Base-by-base conservation (phyloP, 2,329 filamentous ascomycete genomes). In the Raffaelea albimanens region DNA sequence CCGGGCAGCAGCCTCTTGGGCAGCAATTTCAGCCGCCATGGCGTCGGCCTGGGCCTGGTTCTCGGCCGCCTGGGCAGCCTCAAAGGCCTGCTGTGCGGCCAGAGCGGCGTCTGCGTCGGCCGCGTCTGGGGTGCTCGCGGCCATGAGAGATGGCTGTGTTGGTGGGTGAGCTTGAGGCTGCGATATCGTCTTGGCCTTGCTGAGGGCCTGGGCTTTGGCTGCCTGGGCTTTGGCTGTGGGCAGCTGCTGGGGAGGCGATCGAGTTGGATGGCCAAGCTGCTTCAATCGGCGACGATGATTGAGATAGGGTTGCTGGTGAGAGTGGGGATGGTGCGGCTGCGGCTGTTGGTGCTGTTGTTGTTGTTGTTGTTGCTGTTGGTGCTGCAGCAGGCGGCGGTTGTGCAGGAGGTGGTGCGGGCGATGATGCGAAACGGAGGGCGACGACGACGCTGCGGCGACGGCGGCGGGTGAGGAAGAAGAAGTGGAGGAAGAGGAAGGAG, bases 1-100 rank as follows among this genome's bases (percentile, higher is more conserved):
- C 48, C 73, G 66, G 10, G 79, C 79, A 25, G 79, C 72, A 42
- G 73, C 75, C 61, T 82, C 76, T 61, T 83, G 78, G 45, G 76
- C 77, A 38, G 68, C 70, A 46, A 80, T 63, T 52, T 74, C 73
- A 53, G 70, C 63, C 40, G 54, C 54, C 14, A 57, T 42, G 42
- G 54, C 53, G 5, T 49, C 39, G 7, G 39, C 39, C 2, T 45
- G n/a, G 29, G 31, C 48, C 44, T 46, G 41, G 41, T 44, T 19
- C 9, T 20, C 14, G 33, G 45, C 39, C 7, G 34, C 34, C 18
- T 38, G 54, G 40, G 33, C 49, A 46, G 40, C 52, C 23, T 40
- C 36, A 33, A 36, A 31, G 45, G 49, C 54, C 21, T 52, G 47
- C 25, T 29, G 25, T 7, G 25, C 25, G 22, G 34, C 34, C 23